Evolutionary conservation across 345 rosid genomes (phyloP).

Genomic region (Linum lewisii): DNA sequence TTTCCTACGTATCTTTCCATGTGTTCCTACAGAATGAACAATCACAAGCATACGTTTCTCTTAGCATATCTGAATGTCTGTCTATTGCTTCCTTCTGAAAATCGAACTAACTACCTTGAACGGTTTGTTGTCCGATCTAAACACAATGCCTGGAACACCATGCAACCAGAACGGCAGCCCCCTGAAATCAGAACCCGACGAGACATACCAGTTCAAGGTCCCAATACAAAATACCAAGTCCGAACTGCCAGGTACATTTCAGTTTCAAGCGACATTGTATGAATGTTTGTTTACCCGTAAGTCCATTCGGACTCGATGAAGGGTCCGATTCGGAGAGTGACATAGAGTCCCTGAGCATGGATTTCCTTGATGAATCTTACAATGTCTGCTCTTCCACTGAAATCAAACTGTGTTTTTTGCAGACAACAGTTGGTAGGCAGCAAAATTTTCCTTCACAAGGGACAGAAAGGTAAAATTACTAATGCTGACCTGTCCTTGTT

Average conservation of each 20-base stretch:
- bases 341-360: slow-evolving; percentile 72
- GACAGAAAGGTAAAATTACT: neutral
- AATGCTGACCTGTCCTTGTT: slow-evolving; percentile 68
- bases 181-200: slow-evolving; percentile 33
- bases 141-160: slow-evolving; percentile 60
- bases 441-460: neutral
- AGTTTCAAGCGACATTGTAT: too few species aligned
- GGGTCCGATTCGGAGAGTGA: slow-evolving; percentile 77
- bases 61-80: neutral
- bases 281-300: slow-evolving; percentile 52
- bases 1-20: slow-evolving; percentile 50
- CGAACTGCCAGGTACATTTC: too few species aligned
- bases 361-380: slow-evolving; percentile 67
- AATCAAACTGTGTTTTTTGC: slow-evolving; percentile 48
- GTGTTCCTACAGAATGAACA: slow-evolving; percentile 30
- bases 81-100: neutral
- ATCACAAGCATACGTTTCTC: neutral
- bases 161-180: slow-evolving; percentile 82
- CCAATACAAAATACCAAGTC: neutral
- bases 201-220: too few species aligned
- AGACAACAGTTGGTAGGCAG: neutral
- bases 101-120: slow-evolving; percentile 43
- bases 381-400: slow-evolving; percentile 67
- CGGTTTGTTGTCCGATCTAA: slow-evolving; percentile 65
- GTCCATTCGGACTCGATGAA: slow-evolving; percentile 79